phyloP scores from a whole-genome alignment of 495 filamentous ascomycete genomes.

The Sporormia fimetaria region DNA sequence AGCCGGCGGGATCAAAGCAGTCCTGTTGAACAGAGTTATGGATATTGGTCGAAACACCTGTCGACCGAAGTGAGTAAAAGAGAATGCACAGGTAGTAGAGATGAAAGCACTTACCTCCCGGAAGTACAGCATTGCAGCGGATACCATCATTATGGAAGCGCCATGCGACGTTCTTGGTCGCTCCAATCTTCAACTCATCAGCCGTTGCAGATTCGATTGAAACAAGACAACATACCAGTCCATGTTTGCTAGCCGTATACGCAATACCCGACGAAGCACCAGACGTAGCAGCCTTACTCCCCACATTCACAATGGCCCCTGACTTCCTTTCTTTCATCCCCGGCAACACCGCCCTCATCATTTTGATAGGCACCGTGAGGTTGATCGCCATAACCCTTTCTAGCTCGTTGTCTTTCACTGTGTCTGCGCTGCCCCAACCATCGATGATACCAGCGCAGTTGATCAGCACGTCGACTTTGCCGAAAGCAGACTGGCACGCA shows the following conservation, averaged over 20 bases:
- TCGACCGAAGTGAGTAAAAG: neutral
- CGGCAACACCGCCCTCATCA: conserved; percentile 34
- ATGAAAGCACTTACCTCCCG: conserved; percentile 24
- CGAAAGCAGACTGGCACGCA: neutral
- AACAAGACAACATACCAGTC: conserved; percentile 16
- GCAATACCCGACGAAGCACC: conserved; percentile 35
- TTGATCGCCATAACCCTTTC: conserved; percentile 26
- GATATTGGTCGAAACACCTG: neutral
- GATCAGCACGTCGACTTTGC: conserved; percentile 32
- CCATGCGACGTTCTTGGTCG: conserved; percentile 39
- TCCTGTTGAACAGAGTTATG: neutral
- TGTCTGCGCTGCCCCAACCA: conserved; percentile 30
- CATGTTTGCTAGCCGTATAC: conserved; percentile 35
- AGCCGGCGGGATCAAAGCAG: neutral
- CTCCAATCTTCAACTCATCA: conserved; percentile 27
- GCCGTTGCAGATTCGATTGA: neutral
- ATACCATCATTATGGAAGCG: conserved; percentile 34
- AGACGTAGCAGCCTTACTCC: conserved; percentile 32
- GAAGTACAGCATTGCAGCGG: conserved; percentile 29
- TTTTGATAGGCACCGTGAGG: conserved; percentile 32
- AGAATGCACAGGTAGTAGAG: neutral
- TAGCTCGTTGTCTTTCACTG: conserved; percentile 23
- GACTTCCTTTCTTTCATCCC: conserved; percentile 28
- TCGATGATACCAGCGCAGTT: conserved; percentile 38
- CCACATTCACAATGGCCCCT: conserved; percentile 36